Percentiles rank a stretch among this genome's conserved stretches.
Conservation (phyloP, 495 filamentous ascomycete genomes). For the Echria macrotheca region DNA sequence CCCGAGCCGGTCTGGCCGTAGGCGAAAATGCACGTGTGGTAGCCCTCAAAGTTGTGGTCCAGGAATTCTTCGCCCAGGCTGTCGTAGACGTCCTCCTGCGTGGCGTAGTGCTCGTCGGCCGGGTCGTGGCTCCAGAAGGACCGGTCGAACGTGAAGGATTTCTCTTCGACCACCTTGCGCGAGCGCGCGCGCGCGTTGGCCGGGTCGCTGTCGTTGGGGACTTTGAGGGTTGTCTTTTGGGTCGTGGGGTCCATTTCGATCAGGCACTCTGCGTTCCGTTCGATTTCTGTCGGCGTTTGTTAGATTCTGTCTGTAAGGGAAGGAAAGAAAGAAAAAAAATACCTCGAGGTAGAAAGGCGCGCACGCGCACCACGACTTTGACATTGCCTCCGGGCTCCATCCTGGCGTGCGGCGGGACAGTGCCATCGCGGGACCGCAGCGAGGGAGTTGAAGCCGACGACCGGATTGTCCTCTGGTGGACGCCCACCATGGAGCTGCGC, state of each 20-base stretch:
- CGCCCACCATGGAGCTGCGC: constrained; percentile 1
- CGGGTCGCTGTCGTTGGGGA: constrained; percentile 57
- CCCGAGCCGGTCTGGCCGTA: constrained; percentile 98
- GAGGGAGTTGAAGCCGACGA: constrained; percentile 64
- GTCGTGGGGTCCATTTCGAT: constrained; percentile 83
- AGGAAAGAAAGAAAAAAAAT: constrained; percentile 21
- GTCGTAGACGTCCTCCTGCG: constrained; percentile 91
- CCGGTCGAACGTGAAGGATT: constrained; percentile 91
- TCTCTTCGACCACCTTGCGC: constrained; percentile 78
- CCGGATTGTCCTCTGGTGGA: constrained; percentile 32
- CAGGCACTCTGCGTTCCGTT: constrained; percentile 74
- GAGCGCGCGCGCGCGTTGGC: constrained; percentile 61
- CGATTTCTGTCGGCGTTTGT: constrained; percentile 52
- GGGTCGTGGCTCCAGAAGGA: constrained; percentile 92
- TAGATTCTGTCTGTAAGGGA: constrained; percentile 4
- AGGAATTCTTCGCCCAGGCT: constrained; percentile 92
- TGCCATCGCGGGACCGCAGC: constrained; percentile 66
- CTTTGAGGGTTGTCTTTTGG: constrained; percentile 73
- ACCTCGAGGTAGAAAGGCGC: constrained; percentile 88
- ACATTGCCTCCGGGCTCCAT: constrained; percentile 75
- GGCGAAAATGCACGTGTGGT: constrained; percentile 98
- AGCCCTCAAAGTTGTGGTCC: constrained; percentile 98
- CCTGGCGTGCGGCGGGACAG: constrained; percentile 42
- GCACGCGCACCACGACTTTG: constrained; percentile 85
- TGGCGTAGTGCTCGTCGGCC: constrained; percentile 53